Conservation (phyloP, 805 yeast genomes). For the Limtongia smithiae region DNA sequence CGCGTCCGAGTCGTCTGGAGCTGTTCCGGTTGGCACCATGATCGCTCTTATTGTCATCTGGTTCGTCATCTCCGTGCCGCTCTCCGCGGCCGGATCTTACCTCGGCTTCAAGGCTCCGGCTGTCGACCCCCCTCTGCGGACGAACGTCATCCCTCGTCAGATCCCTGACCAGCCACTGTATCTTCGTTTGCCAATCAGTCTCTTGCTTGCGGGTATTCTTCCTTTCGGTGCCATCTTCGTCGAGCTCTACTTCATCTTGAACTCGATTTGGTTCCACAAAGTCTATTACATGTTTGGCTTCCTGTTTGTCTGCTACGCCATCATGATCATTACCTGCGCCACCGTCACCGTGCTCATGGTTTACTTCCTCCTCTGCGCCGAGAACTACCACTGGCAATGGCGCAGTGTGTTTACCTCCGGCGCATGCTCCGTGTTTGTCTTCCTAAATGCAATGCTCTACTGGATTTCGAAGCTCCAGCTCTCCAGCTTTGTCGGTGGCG, state of each 20-base stretch:
- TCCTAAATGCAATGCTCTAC: conserved; percentile 70
- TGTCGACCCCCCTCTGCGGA: conserved; percentile 71
- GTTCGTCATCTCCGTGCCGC: conserved; percentile 81
- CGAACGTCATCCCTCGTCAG: conserved; percentile 95
- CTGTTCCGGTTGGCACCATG: conserved; percentile 90
- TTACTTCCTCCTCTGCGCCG: conserved; percentile 81
- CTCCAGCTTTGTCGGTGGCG: conserved; percentile 70
- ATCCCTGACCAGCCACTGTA: conserved; percentile 89
- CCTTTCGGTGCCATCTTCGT: conserved; percentile 95
- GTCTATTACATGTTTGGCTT: conserved; percentile 98
- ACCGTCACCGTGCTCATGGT: conserved; percentile 75
- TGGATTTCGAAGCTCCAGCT: conserved; percentile 51
- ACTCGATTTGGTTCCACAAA: conserved; percentile 89
- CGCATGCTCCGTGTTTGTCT: conserved; percentile 80
- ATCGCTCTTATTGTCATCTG: conserved; percentile 75
- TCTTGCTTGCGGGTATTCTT: conserved; percentile 80
- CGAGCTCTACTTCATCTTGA: conserved; percentile 87
- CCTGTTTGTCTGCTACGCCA: conserved; percentile 78
- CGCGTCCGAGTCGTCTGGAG: conserved; percentile 80
- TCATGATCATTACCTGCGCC: conserved; percentile 77
- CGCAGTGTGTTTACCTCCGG: conserved; percentile 82
- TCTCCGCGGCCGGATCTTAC: conserved; percentile 78
- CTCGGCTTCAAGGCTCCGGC: conserved; percentile 62
- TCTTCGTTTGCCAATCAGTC: conserved; percentile 60
- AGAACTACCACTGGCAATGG: conserved; percentile 98